Base-by-base conservation (phyloP, 2,329 filamentous ascomycete genomes). In the Epichloe gansuensis region DNA sequence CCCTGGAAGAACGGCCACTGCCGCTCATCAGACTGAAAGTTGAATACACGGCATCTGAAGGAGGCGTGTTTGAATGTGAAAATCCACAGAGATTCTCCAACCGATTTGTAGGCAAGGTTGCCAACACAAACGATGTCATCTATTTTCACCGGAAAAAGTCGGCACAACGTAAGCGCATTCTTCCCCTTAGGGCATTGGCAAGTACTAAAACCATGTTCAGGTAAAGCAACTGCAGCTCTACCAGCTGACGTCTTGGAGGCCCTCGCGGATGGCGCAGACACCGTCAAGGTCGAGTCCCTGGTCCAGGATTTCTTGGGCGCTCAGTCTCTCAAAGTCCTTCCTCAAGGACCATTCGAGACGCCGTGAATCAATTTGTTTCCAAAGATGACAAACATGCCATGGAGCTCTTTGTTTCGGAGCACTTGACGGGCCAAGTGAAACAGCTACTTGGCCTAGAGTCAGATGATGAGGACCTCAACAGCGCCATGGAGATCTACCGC, bases 21-120 rank as follows among this genome's bases (percentile, higher is more conserved):
- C 93, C 93, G 0, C 76, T 98, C 1, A 84, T 98, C 41, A 82
- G 93, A 21, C 78, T 98, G 15, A 89, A 91, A 56, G 91, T 98
- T 1, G 93, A 98, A 62, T 93, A 89, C 58, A 86, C 88, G 0
- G 83, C 90, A 0, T 86, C 86, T 0, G 88, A 94, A 45, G 90
- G 89, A 4, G 87, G 89, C 13, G 81, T 82, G 38, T 98, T 89
- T 62, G 88, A 97, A 59, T 85, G 86, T 57, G 93, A 97, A 66
- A 98, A 98, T 56, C 91, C 93, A 0, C 93, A 97, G 65, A 83
- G 93, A 8, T 96, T 97, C 63, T 97, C 91, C 0, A 95, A 95
- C 65, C 81, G 90, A 3, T 98, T 97, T 60, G 78, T 86, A 1
- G 86, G 83, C n/a, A 87, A 82, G 62, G 91, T 98, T 1, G 93